phyloP scores from a whole-genome alignment of 83 land plant species.

The Thuja plicata region DNA sequence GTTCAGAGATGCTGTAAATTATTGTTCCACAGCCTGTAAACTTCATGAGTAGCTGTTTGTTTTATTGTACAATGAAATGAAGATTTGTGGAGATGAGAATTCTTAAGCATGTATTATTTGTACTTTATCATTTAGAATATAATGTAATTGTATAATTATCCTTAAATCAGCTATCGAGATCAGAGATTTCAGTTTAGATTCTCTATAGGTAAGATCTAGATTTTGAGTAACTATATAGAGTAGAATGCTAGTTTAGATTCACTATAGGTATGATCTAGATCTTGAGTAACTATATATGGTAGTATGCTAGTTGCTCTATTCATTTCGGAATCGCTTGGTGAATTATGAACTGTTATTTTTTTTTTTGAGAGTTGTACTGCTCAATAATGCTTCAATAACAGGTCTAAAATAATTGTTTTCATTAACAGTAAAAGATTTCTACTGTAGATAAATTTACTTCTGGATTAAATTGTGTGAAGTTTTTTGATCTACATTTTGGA shows the following conservation, averaged over 20 bases:
- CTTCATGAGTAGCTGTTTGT: not conserved
- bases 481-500: too few relatives aligned
- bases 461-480: too few relatives aligned
- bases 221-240: too few relatives aligned
- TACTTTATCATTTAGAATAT: not conserved
- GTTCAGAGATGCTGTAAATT: not conserved
- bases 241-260: too few relatives aligned
- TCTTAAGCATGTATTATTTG: not conserved
- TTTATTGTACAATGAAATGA: not conserved
- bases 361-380: not conserved
- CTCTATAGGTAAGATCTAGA: too few relatives aligned
- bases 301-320: not conserved
- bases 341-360: not conserved
- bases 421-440: not conserved
- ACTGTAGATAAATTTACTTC: too few relatives aligned
- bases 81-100: not conserved
- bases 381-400: not conserved
- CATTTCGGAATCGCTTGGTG: not conserved
- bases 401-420: not conserved
- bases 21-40: not conserved
- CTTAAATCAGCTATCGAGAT: not conserved
- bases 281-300: not conserved
- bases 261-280: not conserved
- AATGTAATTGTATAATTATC: not conserved
- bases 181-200: not conserved